Base-by-base conservation (phyloP, 2,329 filamentous ascomycete genomes). In the Hypoxylon sp. region DNA sequence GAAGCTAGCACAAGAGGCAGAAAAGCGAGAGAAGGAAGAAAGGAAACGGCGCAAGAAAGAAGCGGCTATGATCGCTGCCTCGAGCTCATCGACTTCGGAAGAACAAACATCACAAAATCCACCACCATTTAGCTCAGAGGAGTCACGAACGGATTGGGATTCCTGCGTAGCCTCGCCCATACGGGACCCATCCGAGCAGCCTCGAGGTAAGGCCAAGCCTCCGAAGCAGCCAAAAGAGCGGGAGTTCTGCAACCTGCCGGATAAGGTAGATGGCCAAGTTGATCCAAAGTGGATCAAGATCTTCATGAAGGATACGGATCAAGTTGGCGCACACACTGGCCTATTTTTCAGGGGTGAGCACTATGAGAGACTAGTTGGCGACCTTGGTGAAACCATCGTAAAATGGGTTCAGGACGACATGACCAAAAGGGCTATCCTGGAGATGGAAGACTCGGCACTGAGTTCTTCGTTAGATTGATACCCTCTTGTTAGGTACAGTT, bases 311-410 rank as follows among this genome's bases (percentile, higher is more conserved):
- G 90, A 89, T 57, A 89, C 96, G 67, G 94, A 97, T 75, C 93
- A 97, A 79, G 91, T 97, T 0, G 90, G 88, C 5, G 94, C 94
- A 9, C 94, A 97, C 77, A 95, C 93, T 68, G 90, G 91, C 0
- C 81, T 97, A 56, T 97, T 97, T 80, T 87, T 93, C 11, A 80
- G 89, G 0, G 90, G 91, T 5, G 85, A 89, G 65, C 90, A 92
- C 63, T 95, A 96, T 75, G 91, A 94, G 73, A 81, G 80, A 69
- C 81, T 95, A n/a, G 89, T 95, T n/a, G 90, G 90, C 0, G 91
- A 94, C 77, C 90, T 93, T 2, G 90, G 88, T 2, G 84, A 84
- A 30, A 82, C 88, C 64, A 87, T 96, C 63, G 84, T 89, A 69
- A 82, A 83, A 17, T 96, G 93, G 93, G 87, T 93, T 3, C 81